These are phyloP conservation scores for Lagerstroemia speciosa DNA, from an alignment of 345 rosid genomes.

Conservation along the genomic window DNA sequence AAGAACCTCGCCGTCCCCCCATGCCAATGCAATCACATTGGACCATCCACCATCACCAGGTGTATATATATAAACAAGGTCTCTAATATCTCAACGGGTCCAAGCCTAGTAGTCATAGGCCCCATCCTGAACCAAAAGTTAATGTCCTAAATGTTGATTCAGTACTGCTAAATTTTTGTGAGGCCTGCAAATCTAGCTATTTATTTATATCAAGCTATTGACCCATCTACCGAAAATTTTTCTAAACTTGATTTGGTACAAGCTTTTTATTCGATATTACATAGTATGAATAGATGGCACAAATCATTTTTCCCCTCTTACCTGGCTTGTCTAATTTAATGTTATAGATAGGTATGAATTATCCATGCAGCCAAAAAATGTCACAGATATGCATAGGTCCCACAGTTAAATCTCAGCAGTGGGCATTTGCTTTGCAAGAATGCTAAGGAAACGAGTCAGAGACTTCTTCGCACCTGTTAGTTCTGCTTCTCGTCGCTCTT, in stretches of 20 bases:
- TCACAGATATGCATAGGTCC: neutral
- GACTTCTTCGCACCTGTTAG: conserved; percentile 40
- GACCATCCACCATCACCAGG: neutral
- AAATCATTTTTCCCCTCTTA: too few species aligned
- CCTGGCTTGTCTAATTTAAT: neutral
- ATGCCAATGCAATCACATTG: neutral
- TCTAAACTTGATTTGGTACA: too few species aligned
- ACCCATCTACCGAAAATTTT: too few species aligned
- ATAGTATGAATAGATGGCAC: too few species aligned
- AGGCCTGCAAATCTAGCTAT: neutral
- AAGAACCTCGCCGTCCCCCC: neutral
- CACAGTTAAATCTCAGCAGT: conserved; percentile 10
- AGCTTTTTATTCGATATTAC: too few species aligned
- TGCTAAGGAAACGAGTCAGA: conserved; percentile 40
- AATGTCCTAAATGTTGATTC: neutral
- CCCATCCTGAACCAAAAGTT: neutral
- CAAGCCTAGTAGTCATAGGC: neutral
- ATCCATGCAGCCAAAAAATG: neutral
- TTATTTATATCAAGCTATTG: neutral
- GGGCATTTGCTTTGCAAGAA: conserved; percentile 43
- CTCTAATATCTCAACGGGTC: neutral
- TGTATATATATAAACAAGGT: neutral
- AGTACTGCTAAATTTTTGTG: neutral
- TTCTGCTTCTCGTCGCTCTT: conserved; percentile 19
- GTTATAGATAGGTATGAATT: neutral